These are phyloP conservation scores for Avena eriantha DNA, from an alignment of 176 grass and related monocot species.

Conservation along the genomic window DNA sequence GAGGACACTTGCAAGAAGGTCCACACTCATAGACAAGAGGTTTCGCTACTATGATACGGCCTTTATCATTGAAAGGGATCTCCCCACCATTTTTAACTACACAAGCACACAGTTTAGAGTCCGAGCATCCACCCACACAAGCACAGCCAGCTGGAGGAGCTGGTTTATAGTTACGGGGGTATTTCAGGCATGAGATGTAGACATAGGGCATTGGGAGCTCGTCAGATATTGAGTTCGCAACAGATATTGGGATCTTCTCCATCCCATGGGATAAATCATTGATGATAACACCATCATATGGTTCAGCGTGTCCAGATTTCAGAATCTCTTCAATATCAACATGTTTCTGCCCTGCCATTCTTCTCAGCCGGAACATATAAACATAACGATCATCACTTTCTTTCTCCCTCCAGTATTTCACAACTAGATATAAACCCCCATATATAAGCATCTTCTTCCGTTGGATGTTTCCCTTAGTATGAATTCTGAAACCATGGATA, in stretches of 20 bases:
- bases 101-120: constrained; percentile 70
- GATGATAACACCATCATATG: constrained; percentile 51
- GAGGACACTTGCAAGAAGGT: constrained; percentile 79
- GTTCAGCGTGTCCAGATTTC: constrained; percentile 46
- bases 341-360: constrained; percentile 63
- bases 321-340: constrained; percentile 67
- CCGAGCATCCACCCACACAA: constrained; percentile 68
- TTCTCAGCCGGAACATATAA: constrained; percentile 75
- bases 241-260: constrained; percentile 76
- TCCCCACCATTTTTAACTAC: constrained; percentile 81
- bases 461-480: constrained; percentile 36
- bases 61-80: constrained; percentile 71
- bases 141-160: constrained; percentile 56
- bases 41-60: constrained; percentile 66
- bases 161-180: constrained; percentile 47
- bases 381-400: constrained; percentile 44
- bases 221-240: constrained; percentile 65
- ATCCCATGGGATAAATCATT: constrained; percentile 74
- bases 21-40: constrained; percentile 85
- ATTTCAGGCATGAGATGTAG: constrained; percentile 60
- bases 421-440: constrained; percentile 84
- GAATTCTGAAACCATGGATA: constrained; percentile 57
- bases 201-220: constrained; percentile 60
- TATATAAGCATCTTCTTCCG: constrained; percentile 63
- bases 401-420: constrained; percentile 77